Evolutionary conservation across 2,329 filamentous ascomycete genomes (phyloP), one percentile per base, ranked within the genome.

Genomic region (Westerdykella aurantiaca): DNA sequence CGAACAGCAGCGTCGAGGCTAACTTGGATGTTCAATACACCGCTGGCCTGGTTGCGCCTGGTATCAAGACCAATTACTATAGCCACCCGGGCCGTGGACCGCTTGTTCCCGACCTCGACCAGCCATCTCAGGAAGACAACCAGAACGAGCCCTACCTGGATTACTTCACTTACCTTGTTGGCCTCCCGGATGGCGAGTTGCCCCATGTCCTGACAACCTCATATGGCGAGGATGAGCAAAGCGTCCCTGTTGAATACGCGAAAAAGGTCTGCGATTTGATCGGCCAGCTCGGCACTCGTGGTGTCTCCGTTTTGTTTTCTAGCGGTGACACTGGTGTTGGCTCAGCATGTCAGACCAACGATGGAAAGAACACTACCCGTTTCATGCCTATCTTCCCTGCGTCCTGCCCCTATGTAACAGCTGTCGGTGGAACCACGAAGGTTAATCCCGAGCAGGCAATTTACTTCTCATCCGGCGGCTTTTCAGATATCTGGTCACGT

Each of bases 1-100:
- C 52, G 2, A 49, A 58, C 10, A 65, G 70, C 50, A 71, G 69
- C 48, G 66, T 69, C 13, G 74, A 77, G 52, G 74, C 72, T 41
- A 75, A 76, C 51, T 63, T 76, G 14, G 74, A 77, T 46, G 64
- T 73, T 31, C 72, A 76, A 52, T 75, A 75, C 47, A 73, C 73
- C 4, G 49, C 72, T 34, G 70, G 71, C 23, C 49, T 76, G 12
- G 67, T 69, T 44, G 53, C 68, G 10, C 71, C 72, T 0, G 49
- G 33, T 7, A 53, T 73, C 13, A 67, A 69, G 2, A 68, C 70
- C 11, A 71, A 66, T 9, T 74, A 73, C 48, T 76, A 67, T 56
- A 73, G 68, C 57, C 74, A 72, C 25, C 68, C 69, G 29, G 71
- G 71, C n/a, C 70, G 69, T 31, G 73, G 69, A 11, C 51, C 57